These are phyloP conservation scores for Chrysochromulina parva DNA, from an alignment of 78 protist species.

Conservation along the genomic window DNA sequence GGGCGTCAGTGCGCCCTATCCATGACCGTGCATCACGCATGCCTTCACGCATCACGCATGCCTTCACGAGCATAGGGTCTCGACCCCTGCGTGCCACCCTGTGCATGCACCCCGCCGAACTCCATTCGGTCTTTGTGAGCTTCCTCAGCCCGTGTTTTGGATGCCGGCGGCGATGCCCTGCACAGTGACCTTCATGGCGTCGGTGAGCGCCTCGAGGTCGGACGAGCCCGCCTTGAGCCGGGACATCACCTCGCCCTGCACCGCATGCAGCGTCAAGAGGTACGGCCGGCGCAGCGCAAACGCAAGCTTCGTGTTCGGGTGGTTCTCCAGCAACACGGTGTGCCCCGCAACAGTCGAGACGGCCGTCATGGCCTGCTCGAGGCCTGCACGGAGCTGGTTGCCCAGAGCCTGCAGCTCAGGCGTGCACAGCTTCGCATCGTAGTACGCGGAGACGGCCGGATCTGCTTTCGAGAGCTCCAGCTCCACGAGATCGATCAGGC, in stretches of 20 bases:
- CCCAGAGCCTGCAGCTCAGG: neutral
- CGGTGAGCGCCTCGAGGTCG: neutral
- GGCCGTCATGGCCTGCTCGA: neutral
- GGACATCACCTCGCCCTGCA: conserved; percentile 1
- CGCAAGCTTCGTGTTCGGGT: neutral
- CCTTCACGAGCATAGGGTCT: too few species aligned
- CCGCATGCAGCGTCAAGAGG: neutral
- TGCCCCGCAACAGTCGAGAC: neutral
- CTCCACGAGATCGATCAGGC: conserved; percentile 17
- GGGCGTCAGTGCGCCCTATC: too few species aligned
- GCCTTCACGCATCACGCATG: too few species aligned
- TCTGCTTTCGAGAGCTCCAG: conserved; percentile 44
- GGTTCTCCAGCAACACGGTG: neutral
- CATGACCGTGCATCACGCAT: too few species aligned
- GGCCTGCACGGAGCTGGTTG: neutral
- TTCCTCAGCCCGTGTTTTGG: conserved; percentile 31
- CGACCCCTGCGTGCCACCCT: too few species aligned
- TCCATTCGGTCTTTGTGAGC: too few species aligned
- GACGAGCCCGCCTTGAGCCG: neutral
- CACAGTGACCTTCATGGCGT: neutral
- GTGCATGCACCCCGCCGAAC: too few species aligned
- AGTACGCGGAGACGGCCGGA: conserved; percentile 8
- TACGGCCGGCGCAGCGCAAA: neutral
- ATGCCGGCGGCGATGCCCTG: conserved; percentile 47
- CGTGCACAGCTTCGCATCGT: neutral